Base-by-base conservation (phyloP, 768 basidiomycete genomes). In the Punctularia strigosozonata region DNA sequence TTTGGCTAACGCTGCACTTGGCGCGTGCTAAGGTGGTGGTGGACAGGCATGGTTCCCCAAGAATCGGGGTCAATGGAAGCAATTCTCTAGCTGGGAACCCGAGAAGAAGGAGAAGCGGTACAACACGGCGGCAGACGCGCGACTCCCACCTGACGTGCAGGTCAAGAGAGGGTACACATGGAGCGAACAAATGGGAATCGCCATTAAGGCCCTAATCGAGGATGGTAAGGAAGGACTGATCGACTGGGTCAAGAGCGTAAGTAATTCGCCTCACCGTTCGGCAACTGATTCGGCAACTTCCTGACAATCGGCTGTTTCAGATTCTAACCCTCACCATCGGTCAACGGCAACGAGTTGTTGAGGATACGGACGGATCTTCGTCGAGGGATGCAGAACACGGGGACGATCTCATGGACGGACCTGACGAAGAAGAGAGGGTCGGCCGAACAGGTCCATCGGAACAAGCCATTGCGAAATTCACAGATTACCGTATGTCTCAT, bases 151-250 rank as follows among this genome's bases (percentile, higher is more conserved):
- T 12, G 90, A 92, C 37, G 72, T 94, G 21, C 66, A 74, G 43
- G 76, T 94, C 45, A 84, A 85, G 66, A 87, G 86, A 49, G 88
- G 87, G 5, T 81, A 87, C 58, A 76, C 82, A 13, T 84, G 81
- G 78, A 88, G 78, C 48, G 81, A 97, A 51, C 80, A 97, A 56
- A 65, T 98, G 34, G 92, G 85, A 3, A 87, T 97, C 47, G 78
- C 78, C 3, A 71, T 95, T 43, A 76, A 75, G 28, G 70, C 73
- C 33, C 69, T 97, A 10, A 63, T 80, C 6, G 80, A 88, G 36
- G 68, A 68, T 13, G 80, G 69, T 6, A 66, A 81, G 49, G 59
- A 61, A 39, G 67, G 69, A 22, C 63, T 89, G 28, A 71, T 94
- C 20, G 72, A 78, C 40, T 91, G 89, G 85, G 70, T 78, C 34